A percentile compares a stretch with the other conserved stretches of the same genome.
Evolutionary conservation across 371 early-diverging fungal genomes (phyloP).

Genomic region (Mortierella sp.): DNA sequence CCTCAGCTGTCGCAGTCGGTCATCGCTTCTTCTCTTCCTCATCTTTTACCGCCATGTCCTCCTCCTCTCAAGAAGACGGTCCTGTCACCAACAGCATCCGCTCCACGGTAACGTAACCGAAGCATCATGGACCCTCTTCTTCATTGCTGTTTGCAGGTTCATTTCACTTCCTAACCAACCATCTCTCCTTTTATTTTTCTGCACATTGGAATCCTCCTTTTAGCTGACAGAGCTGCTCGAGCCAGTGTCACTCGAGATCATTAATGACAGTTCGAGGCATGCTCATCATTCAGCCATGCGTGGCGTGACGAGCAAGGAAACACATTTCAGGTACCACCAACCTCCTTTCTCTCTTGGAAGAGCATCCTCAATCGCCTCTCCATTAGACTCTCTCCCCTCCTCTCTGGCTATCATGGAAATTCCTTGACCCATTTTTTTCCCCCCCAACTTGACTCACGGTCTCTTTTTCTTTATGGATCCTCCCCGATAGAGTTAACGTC

Average conservation of each 20-base stretch:
- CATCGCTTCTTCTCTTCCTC: constrained; percentile 12
- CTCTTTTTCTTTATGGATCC: not conserved
- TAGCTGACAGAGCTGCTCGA: constrained; percentile 64
- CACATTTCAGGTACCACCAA: constrained; percentile 75
- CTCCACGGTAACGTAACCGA: constrained; percentile 18
- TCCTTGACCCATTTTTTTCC: too few relatives aligned
- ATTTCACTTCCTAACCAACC: not conserved
- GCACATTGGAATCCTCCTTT: not conserved
- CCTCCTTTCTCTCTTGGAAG: not conserved
- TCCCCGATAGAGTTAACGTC: constrained; percentile 65
- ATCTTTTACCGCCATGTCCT: constrained; percentile 29
- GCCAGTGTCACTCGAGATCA: constrained; percentile 67
- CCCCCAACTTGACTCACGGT: not conserved
- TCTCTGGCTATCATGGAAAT: too few relatives aligned
- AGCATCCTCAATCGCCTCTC: not conserved
- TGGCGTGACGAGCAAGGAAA: constrained; percentile 76
- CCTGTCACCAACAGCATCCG: constrained; percentile 47
- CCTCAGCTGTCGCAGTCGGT: not conserved
- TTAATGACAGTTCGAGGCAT: constrained; percentile 81
- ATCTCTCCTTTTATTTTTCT: not conserved
- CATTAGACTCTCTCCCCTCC: not conserved
- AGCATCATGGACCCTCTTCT: too few relatives aligned
- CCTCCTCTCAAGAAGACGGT: constrained; percentile 32
- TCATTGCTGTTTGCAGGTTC: too few relatives aligned
- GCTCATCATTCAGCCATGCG: constrained; percentile 82